Evolutionary conservation across 805 yeast genomes (phyloP), one percentile per base, ranked within the genome.

Genomic region (Saccharomyces eubayanus): DNA sequence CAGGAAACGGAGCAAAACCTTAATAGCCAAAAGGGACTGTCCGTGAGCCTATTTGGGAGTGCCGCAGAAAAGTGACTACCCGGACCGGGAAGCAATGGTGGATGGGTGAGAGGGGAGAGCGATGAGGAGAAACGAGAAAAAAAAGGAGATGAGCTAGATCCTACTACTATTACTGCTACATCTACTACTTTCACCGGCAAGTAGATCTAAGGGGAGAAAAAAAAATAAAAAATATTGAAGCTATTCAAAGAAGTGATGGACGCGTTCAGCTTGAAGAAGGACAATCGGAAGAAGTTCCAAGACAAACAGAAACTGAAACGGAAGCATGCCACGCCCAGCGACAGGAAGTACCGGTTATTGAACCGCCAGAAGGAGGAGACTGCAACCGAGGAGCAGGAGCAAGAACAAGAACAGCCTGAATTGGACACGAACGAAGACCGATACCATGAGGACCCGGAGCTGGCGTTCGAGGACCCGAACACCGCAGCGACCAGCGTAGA

Each of bases 221-320:
- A n/a, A 28, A 3, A 27, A 3, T 24, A 3, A 11, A 5, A n/a
- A 28, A 3, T 20, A 3, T 24, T 2, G 24, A 24, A 24, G 24
- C 24, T 2, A 24, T 24, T 24, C 24, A 24, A 24, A 24, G 24
- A 24, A 5, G 21, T 24, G 20, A 64, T 66, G 69, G 69, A 65
- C 50, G 57, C 64, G 1, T 66, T 53, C 56, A 62, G 59, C 45
- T 49, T 72, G 30, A 74, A 74, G 62, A 59, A 65, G 41, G 77
- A 73, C 56, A 74, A 74, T 55, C 61, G 77, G 10, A 73, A 71
- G 66, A 72, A 70, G 61, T 74, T 72, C 54, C 74, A 69, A 52
- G 77, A 74, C 52, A 74, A 72, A 55, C 66, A 70, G 30, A 68
- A 66, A 51, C 64, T 72, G 11, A 74, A 74, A 53, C 61, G 71